Conservation (phyloP, 805 yeast genomes). For the Hanseniaspora mollemarum region DNA sequence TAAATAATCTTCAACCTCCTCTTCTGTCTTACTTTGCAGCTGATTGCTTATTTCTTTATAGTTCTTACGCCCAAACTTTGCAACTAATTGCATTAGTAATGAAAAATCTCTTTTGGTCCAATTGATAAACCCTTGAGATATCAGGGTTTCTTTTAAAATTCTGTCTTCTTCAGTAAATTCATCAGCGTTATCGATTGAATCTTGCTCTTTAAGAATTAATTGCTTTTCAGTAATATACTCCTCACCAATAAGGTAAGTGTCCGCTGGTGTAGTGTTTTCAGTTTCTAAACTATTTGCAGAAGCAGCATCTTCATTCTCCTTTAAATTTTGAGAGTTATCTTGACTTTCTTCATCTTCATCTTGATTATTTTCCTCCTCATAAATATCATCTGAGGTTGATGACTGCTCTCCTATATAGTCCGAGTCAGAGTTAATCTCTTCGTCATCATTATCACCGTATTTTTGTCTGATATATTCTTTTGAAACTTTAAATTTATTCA, state of each 20-base stretch:
- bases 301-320: constrained; percentile 16
- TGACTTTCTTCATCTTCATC: constrained; percentile 13
- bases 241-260: constrained; percentile 9
- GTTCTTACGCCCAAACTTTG: constrained; percentile 50
- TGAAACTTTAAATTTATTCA: constrained; percentile 47
- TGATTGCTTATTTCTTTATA: constrained; percentile 41
- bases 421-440: constrained; percentile 19
- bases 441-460: constrained; percentile 33
- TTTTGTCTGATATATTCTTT: constrained; percentile 47
- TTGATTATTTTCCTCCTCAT: constrained; percentile 19
- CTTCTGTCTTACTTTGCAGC: constrained; percentile 44
- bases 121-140: constrained; percentile 47
- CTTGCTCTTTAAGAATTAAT: constrained; percentile 36
- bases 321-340: constrained; percentile 17
- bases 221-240: constrained; percentile 20
- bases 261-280: background rate
- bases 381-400: background rate
- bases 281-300: background rate
- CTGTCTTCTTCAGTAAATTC: constrained; percentile 57
- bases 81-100: constrained; percentile 56
- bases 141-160: constrained; percentile 39
- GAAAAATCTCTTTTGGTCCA: constrained; percentile 73
- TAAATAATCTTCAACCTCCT: constrained; percentile 51
- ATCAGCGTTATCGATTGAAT: constrained; percentile 42
- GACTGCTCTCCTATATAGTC: constrained; percentile 18